phyloP scores from a whole-genome alignment of 192 early-diverging fungal species.

The Chytriomyces sp. region DNA sequence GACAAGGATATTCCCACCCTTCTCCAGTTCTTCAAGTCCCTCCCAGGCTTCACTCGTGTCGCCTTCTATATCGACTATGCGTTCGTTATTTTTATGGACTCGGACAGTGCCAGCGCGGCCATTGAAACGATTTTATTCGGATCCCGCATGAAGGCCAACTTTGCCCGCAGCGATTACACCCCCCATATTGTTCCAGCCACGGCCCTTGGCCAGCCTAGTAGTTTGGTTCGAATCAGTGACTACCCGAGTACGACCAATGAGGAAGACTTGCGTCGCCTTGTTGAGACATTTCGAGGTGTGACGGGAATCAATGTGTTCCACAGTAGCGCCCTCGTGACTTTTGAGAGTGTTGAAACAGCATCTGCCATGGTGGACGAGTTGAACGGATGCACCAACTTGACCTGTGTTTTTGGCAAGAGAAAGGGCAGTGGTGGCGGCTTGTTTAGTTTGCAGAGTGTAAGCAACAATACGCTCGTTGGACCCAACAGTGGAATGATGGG shows the following conservation, averaged over 20 bases:
- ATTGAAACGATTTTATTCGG: constrained; percentile 55
- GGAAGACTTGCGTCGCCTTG: constrained; percentile 40
- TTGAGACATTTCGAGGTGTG: constrained; percentile 45
- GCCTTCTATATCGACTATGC: constrained; percentile 59
- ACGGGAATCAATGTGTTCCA: constrained; percentile 46
- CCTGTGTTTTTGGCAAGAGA: constrained; percentile 48
- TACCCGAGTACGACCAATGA: constrained; percentile 47
- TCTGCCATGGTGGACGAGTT: constrained; percentile 41
- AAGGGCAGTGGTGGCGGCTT: constrained; percentile 31
- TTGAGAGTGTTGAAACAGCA: constrained; percentile 34
- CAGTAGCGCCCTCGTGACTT: constrained; percentile 47
- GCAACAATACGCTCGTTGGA: neutral
- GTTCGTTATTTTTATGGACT: constrained; percentile 51
- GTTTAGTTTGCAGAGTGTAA: neutral
- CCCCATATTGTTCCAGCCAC: constrained; percentile 42
- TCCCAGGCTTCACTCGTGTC: constrained; percentile 44
- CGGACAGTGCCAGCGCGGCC: constrained; percentile 38
- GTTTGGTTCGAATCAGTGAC: constrained; percentile 48
- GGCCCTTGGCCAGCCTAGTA: constrained; percentile 43
- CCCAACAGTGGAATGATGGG: neutral
- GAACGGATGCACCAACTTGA: constrained; percentile 49
- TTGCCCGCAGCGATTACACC: constrained; percentile 52
- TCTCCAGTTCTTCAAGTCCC: constrained; percentile 38
- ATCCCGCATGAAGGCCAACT: constrained; percentile 54
- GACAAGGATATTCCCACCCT: constrained; percentile 40